These are phyloP conservation scores for Patellifolia procumbens DNA, from an alignment of 179 eudicot species.

Conservation along the genomic window DNA sequence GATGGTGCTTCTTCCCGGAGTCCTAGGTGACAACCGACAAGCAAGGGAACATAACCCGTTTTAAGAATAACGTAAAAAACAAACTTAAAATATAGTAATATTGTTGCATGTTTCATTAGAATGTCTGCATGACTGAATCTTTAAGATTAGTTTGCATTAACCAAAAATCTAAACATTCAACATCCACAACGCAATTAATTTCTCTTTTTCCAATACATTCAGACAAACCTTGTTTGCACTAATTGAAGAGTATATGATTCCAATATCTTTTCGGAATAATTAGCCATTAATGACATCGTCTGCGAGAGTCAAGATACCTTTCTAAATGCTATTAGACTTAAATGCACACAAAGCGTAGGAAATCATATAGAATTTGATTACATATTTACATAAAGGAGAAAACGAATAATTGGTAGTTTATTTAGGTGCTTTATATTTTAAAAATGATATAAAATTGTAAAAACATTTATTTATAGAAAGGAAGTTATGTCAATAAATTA, in stretches of 20 bases:
- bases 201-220: conserved; percentile 16
- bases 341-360: too few species aligned
- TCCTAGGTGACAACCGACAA: not conserved
- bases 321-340: not conserved
- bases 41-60: not conserved
- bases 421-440: too few species aligned
- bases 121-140: not conserved
- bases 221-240: conserved; percentile 29
- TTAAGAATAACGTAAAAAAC: too few species aligned
- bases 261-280: conserved; percentile 24
- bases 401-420: too few species aligned
- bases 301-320: conserved; percentile 22
- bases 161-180: conserved; percentile 4
- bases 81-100: not conserved
- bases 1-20: not conserved
- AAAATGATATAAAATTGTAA: too few species aligned
- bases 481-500: too few species aligned
- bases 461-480: too few species aligned
- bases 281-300: conserved; percentile 13
- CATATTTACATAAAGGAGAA: too few species aligned
- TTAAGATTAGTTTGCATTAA: conserved; percentile 11
- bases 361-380: too few species aligned
- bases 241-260: conserved; percentile 15
- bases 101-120: conserved; percentile 4
- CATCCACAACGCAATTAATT: conserved; percentile 25